Evolutionary conservation across 2,329 filamentous ascomycete genomes (phyloP), one percentile per base, ranked within the genome.

Genomic region (Volutella citrinella): DNA sequence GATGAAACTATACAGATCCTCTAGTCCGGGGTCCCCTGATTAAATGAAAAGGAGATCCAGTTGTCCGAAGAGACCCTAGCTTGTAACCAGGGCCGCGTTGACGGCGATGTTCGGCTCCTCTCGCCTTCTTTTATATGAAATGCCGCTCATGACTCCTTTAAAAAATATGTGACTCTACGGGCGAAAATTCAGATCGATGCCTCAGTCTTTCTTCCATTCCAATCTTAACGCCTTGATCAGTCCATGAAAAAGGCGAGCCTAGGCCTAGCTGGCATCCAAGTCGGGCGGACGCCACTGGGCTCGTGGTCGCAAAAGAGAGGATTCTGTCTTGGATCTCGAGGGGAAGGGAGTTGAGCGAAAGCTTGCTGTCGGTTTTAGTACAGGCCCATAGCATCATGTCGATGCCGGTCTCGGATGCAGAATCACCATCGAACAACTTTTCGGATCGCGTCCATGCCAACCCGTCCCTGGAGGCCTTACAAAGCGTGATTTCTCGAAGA

Each of bases 371-470:
- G 3, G 27, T 29, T 6, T n/a, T 31, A 15, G 36, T 38, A 3
- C 33, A 21, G 29, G 42, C 38, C 42, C 35, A 48, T n/a, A 50
- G 28, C 37, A 51, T 5, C 21, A 51, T 42, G 7, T 45, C 9
- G 20, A 50, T 44, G 13, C 42, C 48, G 7, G 34, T 27, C 14
- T 41, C 30, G n/a, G 37, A 42, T 13, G 29, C 7, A 18, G 15
- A 2, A 30, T 2, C n/a, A 4, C 28, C 30, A 16, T 13, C 21
- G 6, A 49, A 51, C 4, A 51, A 34, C 15, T 7, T 9, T 29
- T 43, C 41, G 1, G 38, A 18, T 7, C 20, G 20, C 3, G 46
- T 46, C 26, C 24, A 44, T 1, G 20, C 21, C 5, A 50, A 3
- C 8, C 37, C 18, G 13, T 14, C 21, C 5, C 40, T 18, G 4